These are phyloP conservation scores for Fusarium palustre DNA, from an alignment of 2,329 filamentous ascomycete species.

Conservation along the genomic window DNA sequence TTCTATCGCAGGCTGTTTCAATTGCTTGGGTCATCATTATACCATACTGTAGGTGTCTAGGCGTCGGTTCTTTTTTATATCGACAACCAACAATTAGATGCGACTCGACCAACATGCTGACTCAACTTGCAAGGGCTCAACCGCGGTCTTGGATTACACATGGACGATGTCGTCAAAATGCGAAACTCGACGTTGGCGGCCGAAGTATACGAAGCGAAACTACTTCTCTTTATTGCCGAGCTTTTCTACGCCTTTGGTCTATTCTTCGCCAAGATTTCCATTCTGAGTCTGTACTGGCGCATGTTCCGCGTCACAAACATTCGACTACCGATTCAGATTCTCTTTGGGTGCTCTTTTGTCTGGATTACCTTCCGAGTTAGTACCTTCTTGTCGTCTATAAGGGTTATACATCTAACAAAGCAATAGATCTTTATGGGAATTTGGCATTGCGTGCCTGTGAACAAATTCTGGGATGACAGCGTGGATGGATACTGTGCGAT, in stretches of 20 bases:
- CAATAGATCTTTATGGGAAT: slow-evolving; percentile 33
- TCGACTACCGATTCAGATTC: slow-evolving; percentile 45
- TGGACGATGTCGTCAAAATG: slow-evolving; percentile 8
- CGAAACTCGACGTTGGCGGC: neutral
- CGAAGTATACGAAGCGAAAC: slow-evolving; percentile 2
- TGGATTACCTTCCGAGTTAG: slow-evolving; percentile 48
- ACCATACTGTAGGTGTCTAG: slow-evolving; percentile 35
- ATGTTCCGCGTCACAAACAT: slow-evolving; percentile 46
- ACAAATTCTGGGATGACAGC: slow-evolving; percentile 30
- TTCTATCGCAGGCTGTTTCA: slow-evolving; percentile 13
- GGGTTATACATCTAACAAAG: fast-evolving
- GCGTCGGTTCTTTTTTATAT: neutral
- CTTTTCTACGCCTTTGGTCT: slow-evolving; percentile 47
- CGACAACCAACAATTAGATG: neutral
- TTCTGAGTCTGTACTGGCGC: slow-evolving; percentile 50
- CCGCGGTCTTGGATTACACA: slow-evolving; percentile 35
- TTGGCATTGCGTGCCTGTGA: slow-evolving; percentile 39
- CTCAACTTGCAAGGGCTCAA: slow-evolving; percentile 19
- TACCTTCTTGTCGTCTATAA: fast-evolving
- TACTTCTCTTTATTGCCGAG: slow-evolving; percentile 42
- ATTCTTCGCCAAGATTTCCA: slow-evolving; percentile 46
- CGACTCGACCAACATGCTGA: slow-evolving; percentile 2
- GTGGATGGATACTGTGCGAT: slow-evolving; percentile 24
- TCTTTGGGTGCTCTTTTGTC: slow-evolving; percentile 40
- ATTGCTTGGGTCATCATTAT: slow-evolving; percentile 36